Conservation (phyloP, 2,329 filamentous ascomycete genomes). For the Lachnum nothofagi region DNA sequence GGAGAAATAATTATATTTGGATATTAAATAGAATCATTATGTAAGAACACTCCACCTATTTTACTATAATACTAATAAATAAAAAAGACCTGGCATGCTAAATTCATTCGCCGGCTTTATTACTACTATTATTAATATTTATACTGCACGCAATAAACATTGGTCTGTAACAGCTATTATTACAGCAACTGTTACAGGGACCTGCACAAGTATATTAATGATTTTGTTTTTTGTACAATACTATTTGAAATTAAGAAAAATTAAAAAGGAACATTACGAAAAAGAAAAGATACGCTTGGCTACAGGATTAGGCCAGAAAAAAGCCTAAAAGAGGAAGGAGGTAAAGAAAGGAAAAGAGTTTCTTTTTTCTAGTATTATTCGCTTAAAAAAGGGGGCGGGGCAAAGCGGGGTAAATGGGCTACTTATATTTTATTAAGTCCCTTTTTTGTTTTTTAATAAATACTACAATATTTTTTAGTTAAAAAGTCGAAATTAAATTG, state of each 20-base stretch:
- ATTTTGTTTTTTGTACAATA: slow-evolving; percentile 13
- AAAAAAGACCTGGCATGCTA: slow-evolving; percentile 11
- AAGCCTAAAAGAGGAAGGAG: too few species aligned
- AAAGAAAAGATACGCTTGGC: too few species aligned
- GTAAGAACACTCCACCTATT: not conserved
- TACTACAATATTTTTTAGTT: too few species aligned
- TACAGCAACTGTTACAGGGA: slow-evolving; percentile 13
- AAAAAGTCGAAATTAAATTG: too few species aligned
- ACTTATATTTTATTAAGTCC: too few species aligned
- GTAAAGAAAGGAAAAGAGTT: too few species aligned
- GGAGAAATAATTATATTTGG: slow-evolving; percentile 14
- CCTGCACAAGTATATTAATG: slow-evolving; percentile 10
- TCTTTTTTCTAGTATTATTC: too few species aligned
- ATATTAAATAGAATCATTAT: slow-evolving; percentile 11
- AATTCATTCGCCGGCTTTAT: slow-evolving; percentile 15
- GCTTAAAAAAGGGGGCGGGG: too few species aligned
- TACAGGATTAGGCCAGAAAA: too few species aligned
- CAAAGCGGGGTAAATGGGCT: too few species aligned
- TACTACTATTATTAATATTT: slow-evolving; percentile 17
- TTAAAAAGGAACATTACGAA: slow-evolving; percentile 15
- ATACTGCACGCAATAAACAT: slow-evolving; percentile 11
- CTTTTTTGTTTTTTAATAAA: too few species aligned
- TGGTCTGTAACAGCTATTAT: slow-evolving; percentile 17
- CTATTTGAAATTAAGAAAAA: slow-evolving; percentile 10
- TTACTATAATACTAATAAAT: not conserved